phyloP scores from a whole-genome alignment of 2,329 filamentous ascomycete species.

The Alternaria conjuncta region DNA sequence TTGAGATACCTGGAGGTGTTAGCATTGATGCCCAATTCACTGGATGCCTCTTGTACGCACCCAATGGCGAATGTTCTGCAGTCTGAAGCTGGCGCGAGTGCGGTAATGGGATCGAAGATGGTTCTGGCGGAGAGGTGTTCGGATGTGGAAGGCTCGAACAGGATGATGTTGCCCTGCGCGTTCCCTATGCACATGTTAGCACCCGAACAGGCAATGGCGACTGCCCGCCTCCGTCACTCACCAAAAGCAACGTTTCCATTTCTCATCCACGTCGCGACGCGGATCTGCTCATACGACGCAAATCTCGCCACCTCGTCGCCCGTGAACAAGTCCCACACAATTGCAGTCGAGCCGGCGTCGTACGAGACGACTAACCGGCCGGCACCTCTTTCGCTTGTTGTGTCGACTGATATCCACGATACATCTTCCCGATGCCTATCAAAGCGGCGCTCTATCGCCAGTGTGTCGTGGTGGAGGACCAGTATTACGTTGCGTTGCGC shows the following conservation, averaged over 20 bases:
- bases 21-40: constrained; percentile 14
- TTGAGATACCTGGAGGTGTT: constrained; percentile 77
- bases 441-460: constrained; percentile 87
- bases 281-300: constrained; percentile 85
- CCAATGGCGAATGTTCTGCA: constrained; percentile 96
- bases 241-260: constrained; percentile 98
- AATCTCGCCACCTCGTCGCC: constrained; percentile 92
- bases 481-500: constrained; percentile 81
- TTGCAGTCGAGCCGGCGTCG: constrained; percentile 86
- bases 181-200: constrained; percentile 68
- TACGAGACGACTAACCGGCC: constrained; percentile 92
- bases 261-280: constrained; percentile 90
- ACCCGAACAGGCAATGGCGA: constrained; percentile 8
- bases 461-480: constrained; percentile 89
- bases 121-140: constrained; percentile 92
- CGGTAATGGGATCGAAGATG: constrained; percentile 94
- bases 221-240: constrained; percentile 55
- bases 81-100: constrained; percentile 85
- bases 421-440: constrained; percentile 84
- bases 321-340: constrained; percentile 95
- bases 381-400: constrained; percentile 82
- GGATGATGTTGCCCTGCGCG: constrained; percentile 86
- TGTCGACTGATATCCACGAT: constrained; percentile 85
- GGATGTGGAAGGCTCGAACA: constrained; percentile 91
- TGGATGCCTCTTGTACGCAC: constrained; percentile 56